A percentile compares a stretch with the other conserved stretches of the same genome.
Conservation (phyloP, 2,329 filamentous ascomycete species). For the Kalmusia sp. region DNA sequence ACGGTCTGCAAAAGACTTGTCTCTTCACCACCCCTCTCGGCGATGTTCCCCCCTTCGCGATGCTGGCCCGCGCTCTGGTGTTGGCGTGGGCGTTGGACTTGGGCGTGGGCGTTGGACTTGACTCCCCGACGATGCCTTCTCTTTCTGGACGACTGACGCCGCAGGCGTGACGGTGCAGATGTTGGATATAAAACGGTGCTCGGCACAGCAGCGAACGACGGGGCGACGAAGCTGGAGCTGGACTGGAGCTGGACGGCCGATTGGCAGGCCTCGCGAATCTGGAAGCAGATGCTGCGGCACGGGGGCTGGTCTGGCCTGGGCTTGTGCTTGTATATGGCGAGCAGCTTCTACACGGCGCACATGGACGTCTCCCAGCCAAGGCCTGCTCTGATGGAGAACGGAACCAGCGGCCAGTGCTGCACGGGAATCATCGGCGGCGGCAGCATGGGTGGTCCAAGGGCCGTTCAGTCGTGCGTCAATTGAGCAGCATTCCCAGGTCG, state of each 20-base stretch:
- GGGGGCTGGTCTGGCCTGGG: background rate
- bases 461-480: slow-evolving; percentile 35
- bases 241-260: too few relatives aligned
- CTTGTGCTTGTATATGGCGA: background rate
- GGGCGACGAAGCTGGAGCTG: too few relatives aligned
- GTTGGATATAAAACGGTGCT: background rate
- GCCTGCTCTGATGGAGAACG: background rate
- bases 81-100: background rate
- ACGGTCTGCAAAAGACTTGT: background rate
- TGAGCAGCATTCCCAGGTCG: slow-evolving; percentile 42
- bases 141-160: background rate
- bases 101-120: background rate
- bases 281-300: background rate
- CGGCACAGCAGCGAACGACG: too few relatives aligned
- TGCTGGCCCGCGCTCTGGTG: background rate
- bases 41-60: background rate
- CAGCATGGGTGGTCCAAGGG: slow-evolving; percentile 31
- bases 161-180: background rate
- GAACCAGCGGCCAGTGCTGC: slow-evolving; percentile 21
- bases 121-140: too few relatives aligned
- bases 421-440: slow-evolving; percentile 34
- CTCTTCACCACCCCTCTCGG: background rate
- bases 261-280: background rate
- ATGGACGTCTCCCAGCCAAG: background rate
- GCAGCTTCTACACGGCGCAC: background rate